phyloP scores from a whole-genome alignment of 2,329 filamentous ascomycete genomes.

The Aspergillus tanneri region DNA sequence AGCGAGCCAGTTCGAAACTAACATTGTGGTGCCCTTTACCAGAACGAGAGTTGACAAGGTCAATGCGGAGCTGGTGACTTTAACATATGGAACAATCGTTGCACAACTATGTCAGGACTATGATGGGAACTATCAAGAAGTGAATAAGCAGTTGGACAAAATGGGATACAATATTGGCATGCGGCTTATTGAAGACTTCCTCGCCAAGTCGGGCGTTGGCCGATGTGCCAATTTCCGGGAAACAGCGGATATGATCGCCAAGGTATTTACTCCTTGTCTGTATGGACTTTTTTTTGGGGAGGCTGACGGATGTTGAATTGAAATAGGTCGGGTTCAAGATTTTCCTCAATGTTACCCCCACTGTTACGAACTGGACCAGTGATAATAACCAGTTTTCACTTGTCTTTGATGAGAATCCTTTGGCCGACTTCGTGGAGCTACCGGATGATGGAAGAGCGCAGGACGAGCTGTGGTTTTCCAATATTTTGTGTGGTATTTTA shows the following conservation, averaged over 20 bases:
- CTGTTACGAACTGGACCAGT: conserved; percentile 90
- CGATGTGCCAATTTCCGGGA: conserved; percentile 91
- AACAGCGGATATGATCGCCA: conserved; percentile 94
- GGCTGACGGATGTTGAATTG: not conserved
- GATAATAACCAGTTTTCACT: conserved; percentile 97
- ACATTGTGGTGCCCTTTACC: conserved; percentile 16
- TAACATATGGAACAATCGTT: conserved; percentile 97
- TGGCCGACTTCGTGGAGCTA: conserved; percentile 95
- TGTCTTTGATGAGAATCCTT: conserved; percentile 92
- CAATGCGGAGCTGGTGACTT: conserved; percentile 93
- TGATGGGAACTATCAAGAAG: conserved; percentile 87
- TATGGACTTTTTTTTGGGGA: not conserved
- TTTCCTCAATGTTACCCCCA: conserved; percentile 93
- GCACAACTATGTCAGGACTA: conserved; percentile 96
- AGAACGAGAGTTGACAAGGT: conserved; percentile 97
- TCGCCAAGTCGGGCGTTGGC: conserved; percentile 89
- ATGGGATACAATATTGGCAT: conserved; percentile 99
- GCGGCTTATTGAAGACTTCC: conserved; percentile 93
- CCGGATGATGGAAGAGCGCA: conserved; percentile 94
- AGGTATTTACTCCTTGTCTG: conserved; percentile 53
- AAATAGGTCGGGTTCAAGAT: conserved; percentile 94
- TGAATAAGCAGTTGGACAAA: conserved; percentile 96
- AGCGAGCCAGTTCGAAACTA: conserved; percentile 11
- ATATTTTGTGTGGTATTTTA: conserved; percentile 90
- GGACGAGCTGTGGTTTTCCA: conserved; percentile 97